Conservation (phyloP, 2,329 filamentous ascomycete species). For the Calonectria ilicicola region DNA sequence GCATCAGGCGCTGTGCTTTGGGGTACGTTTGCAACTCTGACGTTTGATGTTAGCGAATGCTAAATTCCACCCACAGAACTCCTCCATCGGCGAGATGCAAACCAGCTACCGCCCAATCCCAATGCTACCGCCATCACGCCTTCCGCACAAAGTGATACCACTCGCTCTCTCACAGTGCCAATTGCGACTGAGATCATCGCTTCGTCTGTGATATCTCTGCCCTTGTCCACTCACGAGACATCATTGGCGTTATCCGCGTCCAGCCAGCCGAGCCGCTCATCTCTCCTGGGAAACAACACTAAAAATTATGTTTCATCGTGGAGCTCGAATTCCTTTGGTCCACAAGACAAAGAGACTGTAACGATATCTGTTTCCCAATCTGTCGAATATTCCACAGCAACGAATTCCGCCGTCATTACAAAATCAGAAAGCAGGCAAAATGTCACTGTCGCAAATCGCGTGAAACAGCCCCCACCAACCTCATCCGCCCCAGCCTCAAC, state of each 20-base stretch:
- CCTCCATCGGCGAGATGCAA: neutral
- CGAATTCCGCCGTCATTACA: neutral
- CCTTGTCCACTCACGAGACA: neutral
- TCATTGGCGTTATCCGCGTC: neutral
- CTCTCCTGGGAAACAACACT: neutral
- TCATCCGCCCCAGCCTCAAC: neutral
- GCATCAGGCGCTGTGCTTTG: constrained; percentile 29
- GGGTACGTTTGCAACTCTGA: constrained; percentile 12
- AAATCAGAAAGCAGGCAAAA: neutral
- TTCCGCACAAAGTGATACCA: neutral
- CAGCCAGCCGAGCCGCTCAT: neutral
- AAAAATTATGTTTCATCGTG: neutral
- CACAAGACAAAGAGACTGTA: neutral
- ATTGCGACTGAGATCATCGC: neutral
- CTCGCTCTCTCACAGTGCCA: neutral
- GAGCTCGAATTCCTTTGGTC: neutral
- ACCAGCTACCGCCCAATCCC: constrained; percentile 13
- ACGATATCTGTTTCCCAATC: neutral
- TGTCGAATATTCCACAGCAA: neutral
- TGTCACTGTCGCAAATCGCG: neutral
- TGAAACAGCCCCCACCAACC: neutral
- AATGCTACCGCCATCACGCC: constrained; percentile 14
- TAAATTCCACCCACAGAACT: constrained; percentile 12
- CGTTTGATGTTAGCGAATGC: neutral
- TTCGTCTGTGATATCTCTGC: neutral